A percentile compares a stretch with the other conserved stretches of the same genome.
Evolutionary conservation across 192 early-diverging fungal species (phyloP).

Genomic region (Entomortierella beljakovae): DNA sequence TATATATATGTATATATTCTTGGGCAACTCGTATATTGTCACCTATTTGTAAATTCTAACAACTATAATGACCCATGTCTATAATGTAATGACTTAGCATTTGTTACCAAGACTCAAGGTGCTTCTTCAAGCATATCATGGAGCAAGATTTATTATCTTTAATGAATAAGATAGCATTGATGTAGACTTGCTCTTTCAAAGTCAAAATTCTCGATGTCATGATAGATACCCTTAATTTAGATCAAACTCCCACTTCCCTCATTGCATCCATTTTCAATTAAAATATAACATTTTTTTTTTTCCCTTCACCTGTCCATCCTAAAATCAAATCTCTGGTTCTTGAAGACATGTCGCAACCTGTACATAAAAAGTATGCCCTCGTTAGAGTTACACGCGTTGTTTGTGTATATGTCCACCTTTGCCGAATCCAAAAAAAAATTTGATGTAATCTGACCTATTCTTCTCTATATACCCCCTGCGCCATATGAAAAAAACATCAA

Average conservation of each 20-base stretch:
- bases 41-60: no score
- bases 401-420: no score
- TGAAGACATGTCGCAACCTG: conserved; percentile 44
- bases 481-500: no score
- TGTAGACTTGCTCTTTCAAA: conserved; percentile 35
- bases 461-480: no score
- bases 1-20: neutral
- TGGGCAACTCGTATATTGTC: neutral
- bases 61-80: neutral
- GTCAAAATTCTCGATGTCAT: neutral
- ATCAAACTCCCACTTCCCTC: neutral
- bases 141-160: conserved; percentile 64
- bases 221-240: neutral
- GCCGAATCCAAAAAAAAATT: no score
- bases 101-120: conserved; percentile 60
- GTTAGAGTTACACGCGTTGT: neutral
- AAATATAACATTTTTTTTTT: no score
- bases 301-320: no score
- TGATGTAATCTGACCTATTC: no score
- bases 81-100: conserved; percentile 43
- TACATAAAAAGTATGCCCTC: conserved; percentile 42
- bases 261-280: no score
- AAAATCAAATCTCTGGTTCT: no score
- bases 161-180: conserved; percentile 54
- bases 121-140: conserved; percentile 64